Percentiles rank a stretch among this genome's conserved stretches.
Evolutionary conservation across 257 asterid species (phyloP).

Genomic region (Lithospermum erythrorhizon): DNA sequence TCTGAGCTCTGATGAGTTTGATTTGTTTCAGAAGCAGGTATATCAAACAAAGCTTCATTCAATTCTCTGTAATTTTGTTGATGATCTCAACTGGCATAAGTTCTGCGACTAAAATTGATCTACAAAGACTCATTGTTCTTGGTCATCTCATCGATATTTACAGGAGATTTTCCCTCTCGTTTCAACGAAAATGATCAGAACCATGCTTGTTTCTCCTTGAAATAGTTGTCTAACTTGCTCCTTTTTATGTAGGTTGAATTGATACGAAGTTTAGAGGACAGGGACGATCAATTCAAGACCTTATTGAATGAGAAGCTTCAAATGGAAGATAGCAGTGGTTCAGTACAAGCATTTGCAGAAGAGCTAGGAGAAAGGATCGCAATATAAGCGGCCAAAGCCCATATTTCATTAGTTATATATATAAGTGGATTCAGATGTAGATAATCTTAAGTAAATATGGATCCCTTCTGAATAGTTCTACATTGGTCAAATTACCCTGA

Average conservation of each 20-base stretch:
- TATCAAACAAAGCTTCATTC: not conserved
- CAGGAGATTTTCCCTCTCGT: too few relatives aligned
- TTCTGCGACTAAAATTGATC: too few relatives aligned
- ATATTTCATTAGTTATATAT: not conserved
- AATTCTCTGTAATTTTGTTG: not conserved
- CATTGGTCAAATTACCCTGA: not conserved
- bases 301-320: slow-evolving; percentile 64
- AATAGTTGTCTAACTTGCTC: too few relatives aligned
- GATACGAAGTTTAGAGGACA: slow-evolving; percentile 50
- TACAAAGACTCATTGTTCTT: not conserved
- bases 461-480: slow-evolving; percentile 1
- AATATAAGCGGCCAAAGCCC: not conserved
- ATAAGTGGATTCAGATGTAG: not conserved
- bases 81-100: not conserved
- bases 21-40: slow-evolving; percentile 80
- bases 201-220: too few relatives aligned
- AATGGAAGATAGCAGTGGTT: slow-evolving; percentile 33
- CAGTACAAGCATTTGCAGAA: slow-evolving; percentile 20
- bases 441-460: not conserved
- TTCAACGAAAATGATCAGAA: too few relatives aligned
- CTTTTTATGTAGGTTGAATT: slow-evolving; percentile 46
- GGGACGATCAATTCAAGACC: slow-evolving; percentile 56
- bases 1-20: slow-evolving; percentile 82
- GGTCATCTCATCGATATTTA: not conserved
- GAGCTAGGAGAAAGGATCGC: slow-evolving; percentile 20